A percentile compares a stretch with the other conserved stretches of the same genome.
phyloP scores from a whole-genome alignment of 2,329 filamentous ascomycete genomes.

The Cercospora sp. region DNA sequence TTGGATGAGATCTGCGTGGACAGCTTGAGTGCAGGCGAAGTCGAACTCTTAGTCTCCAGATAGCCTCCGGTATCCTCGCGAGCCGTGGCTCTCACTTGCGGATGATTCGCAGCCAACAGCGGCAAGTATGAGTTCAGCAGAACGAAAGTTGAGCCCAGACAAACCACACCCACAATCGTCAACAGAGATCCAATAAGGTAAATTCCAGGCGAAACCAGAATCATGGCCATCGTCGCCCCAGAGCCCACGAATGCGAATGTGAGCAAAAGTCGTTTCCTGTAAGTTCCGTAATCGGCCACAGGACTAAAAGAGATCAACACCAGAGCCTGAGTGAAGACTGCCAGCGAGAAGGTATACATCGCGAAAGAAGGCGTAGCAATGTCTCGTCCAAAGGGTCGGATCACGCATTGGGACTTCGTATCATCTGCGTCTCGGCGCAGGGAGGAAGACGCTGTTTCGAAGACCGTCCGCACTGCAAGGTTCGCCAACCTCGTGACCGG shows the following conservation, averaged over 20 bases:
- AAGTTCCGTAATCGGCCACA: conserved; percentile 85
- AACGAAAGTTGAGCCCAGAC: conserved; percentile 91
- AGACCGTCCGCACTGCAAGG: conserved; percentile 15
- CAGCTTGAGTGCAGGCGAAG: conserved; percentile 67
- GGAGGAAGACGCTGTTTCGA: background rate
- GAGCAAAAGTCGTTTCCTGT: conserved; percentile 81
- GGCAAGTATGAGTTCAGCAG: conserved; percentile 93
- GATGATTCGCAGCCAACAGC: conserved; percentile 79
- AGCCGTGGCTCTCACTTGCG: conserved; percentile 43
- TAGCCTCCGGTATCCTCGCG: background rate
- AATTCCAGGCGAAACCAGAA: conserved; percentile 69
- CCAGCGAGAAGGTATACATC: conserved; percentile 92
- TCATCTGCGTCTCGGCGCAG: conserved; percentile 37
- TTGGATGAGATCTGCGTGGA: conserved; percentile 85
- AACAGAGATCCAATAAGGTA: conserved; percentile 78
- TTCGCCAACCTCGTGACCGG: background rate
- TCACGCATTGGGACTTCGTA: conserved; percentile 67
- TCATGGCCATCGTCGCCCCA: conserved; percentile 75
- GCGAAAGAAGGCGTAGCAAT: conserved; percentile 92
- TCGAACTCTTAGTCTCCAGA: conserved; percentile 8
- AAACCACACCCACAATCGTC: conserved; percentile 83
- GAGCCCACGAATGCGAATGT: conserved; percentile 78
- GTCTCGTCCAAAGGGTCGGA: conserved; percentile 73
- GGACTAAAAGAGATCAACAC: conserved; percentile 90
- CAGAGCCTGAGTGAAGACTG: conserved; percentile 81